phyloP scores from a whole-genome alignment of 345 rosid species.

The Ceriops zippeliana region DNA sequence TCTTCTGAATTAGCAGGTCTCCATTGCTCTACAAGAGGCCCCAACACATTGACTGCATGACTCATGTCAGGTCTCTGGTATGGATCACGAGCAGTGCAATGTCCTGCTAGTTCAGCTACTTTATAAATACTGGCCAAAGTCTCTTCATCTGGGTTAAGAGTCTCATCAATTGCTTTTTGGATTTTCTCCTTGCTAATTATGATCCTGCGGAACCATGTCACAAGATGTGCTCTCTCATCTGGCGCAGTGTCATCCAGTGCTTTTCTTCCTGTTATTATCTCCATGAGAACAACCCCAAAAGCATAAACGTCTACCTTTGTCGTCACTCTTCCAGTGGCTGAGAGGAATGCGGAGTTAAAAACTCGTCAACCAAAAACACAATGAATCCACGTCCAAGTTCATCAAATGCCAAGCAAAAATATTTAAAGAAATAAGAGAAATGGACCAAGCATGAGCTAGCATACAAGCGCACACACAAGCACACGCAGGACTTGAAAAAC shows the following conservation, averaged over 20 bases:
- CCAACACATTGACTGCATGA: slow-evolving; percentile 5
- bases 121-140: not conserved
- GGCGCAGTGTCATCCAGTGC: slow-evolving; percentile 1
- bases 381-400: too few relatives aligned
- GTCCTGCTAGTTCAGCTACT: slow-evolving; percentile 6
- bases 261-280: slow-evolving; percentile 2
- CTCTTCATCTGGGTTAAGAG: slow-evolving; percentile 1
- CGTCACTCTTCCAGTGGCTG: slow-evolving; percentile 9
- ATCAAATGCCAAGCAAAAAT: too few relatives aligned
- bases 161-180: not conserved
- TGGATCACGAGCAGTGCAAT: slow-evolving; percentile 1
- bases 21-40: slow-evolving; percentile 53
- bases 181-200: not conserved
- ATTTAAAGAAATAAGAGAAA: too few relatives aligned
- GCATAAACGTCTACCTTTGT: slow-evolving; percentile 3
- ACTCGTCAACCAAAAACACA: too few relatives aligned
- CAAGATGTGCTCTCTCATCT: not conserved
- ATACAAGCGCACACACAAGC: too few relatives aligned
- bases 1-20: slow-evolving; percentile 57
- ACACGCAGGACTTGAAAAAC: too few relatives aligned
- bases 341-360: too few relatives aligned
- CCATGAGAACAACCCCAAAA: slow-evolving; percentile 4
- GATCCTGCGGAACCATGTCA: slow-evolving; percentile 3
- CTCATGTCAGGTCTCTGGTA: slow-evolving; percentile 10
- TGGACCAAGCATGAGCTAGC: too few relatives aligned